phyloP scores from a whole-genome alignment of 345 rosid species.

The Gossypium stocksii region DNA sequence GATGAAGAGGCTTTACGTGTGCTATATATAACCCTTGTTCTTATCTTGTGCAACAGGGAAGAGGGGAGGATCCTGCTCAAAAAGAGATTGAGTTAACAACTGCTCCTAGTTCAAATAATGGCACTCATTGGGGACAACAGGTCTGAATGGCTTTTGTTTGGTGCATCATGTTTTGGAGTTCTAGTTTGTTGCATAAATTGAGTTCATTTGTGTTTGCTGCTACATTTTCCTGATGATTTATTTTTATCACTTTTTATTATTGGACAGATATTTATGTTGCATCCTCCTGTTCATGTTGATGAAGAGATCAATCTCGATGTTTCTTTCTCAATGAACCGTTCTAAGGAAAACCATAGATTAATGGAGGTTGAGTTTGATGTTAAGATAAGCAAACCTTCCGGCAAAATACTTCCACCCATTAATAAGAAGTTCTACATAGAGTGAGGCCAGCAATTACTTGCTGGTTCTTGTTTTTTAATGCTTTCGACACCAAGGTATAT shows the following conservation, averaged over 20 bases:
- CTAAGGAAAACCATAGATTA: constrained; percentile 79
- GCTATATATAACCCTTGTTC: not conserved
- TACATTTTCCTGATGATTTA: not conserved
- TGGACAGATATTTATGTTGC: constrained; percentile 69
- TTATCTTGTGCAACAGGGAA: constrained; percentile 48
- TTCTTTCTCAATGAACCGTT: constrained; percentile 73
- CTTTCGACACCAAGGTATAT: constrained; percentile 16
- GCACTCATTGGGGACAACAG: constrained; percentile 99
- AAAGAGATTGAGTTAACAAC: constrained; percentile 81
- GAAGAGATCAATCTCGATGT: constrained; percentile 58
- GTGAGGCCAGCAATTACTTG: constrained; percentile 37
- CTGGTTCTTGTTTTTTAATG: not conserved
- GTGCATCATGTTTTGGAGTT: not conserved
- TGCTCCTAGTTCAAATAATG: constrained; percentile 68
- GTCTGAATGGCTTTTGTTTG: constrained; percentile 27
- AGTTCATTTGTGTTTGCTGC: not conserved
- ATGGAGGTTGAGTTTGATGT: constrained; percentile 79
- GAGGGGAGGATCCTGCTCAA: constrained; percentile 64
- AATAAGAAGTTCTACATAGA: constrained; percentile 62
- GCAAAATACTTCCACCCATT: constrained; percentile 43
- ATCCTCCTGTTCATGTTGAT: constrained; percentile 40
- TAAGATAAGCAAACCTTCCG: constrained; percentile 53
- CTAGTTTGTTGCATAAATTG: not conserved
- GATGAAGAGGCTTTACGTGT: not conserved
- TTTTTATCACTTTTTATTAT: not conserved